phyloP scores from a whole-genome alignment of 306 rosid species.

The Sindora glabra region DNA sequence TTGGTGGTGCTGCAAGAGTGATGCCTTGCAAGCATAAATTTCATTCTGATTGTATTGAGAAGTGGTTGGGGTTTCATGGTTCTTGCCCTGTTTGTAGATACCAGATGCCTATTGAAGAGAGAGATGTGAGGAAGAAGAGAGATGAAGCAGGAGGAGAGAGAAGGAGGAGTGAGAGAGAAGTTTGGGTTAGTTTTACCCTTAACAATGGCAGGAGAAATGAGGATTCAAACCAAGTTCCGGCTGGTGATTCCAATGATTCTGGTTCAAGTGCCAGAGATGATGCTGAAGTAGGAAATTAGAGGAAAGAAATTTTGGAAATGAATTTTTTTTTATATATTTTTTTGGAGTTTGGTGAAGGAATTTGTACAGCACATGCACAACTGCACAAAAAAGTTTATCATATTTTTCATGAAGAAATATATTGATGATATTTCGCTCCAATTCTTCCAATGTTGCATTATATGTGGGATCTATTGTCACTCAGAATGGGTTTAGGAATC shows the following conservation, averaged over 20 bases:
- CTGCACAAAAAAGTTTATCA: slow-evolving; percentile 3
- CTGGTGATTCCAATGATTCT: slow-evolving; percentile 25
- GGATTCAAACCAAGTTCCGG: slow-evolving; percentile 21
- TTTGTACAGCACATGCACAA: slow-evolving; percentile 30
- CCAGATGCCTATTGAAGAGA: slow-evolving; percentile 63
- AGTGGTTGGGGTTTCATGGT: slow-evolving; percentile 75
- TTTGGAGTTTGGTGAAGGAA: background rate
- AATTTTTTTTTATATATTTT: background rate
- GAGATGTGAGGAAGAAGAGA: slow-evolving; percentile 29
- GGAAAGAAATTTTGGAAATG: background rate
- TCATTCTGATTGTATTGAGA: slow-evolving; percentile 56
- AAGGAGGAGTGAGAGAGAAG: slow-evolving; percentile 31
- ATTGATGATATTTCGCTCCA: too few relatives aligned
- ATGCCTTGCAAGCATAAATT: slow-evolving; percentile 83
- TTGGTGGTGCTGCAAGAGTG: slow-evolving; percentile 37
- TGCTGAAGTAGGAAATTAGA: slow-evolving; percentile 13
- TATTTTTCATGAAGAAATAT: too few relatives aligned
- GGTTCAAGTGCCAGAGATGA: slow-evolving; percentile 12
- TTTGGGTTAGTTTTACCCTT: slow-evolving; percentile 58
- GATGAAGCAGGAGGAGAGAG: slow-evolving; percentile 23
- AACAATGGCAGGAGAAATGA: slow-evolving; percentile 23
- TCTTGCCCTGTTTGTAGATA: slow-evolving; percentile 78
- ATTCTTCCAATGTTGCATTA: background rate
- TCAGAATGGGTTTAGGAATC: too few relatives aligned
- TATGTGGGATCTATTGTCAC: too few relatives aligned